Percentiles rank a stretch among this genome's conserved stretches.
phyloP scores from a whole-genome alignment of 2,329 filamentous ascomycete species.

The Ustulina deusta region DNA sequence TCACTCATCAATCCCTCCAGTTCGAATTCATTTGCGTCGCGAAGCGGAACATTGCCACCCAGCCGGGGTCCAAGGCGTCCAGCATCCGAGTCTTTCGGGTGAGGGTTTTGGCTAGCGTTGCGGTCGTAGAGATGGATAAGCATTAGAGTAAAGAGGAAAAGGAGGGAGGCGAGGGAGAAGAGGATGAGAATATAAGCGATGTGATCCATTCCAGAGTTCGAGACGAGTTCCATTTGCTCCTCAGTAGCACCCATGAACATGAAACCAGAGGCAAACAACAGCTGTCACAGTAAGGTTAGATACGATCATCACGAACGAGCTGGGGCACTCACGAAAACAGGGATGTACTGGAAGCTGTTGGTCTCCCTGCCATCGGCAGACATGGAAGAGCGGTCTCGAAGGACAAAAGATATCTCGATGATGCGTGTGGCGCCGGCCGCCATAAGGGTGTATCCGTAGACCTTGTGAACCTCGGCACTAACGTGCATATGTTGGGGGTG shows the following conservation, averaged over 20 bases:
- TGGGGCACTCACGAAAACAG: constrained; percentile 72
- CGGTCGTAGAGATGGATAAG: constrained; percentile 87
- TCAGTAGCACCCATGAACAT: constrained; percentile 98
- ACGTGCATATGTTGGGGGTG: constrained; percentile 87
- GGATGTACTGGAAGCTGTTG: constrained; percentile 77
- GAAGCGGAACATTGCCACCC: constrained; percentile 57
- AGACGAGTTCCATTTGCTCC: constrained; percentile 88
- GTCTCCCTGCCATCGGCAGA: constrained; percentile 75
- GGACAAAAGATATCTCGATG: constrained; percentile 89
- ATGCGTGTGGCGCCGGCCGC: constrained; percentile 84
- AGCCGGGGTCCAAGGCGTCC: constrained; percentile 55
- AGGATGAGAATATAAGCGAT: constrained; percentile 93
- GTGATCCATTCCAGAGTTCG: constrained; percentile 81
- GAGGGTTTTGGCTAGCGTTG: constrained; percentile 54
- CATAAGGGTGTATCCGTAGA: constrained; percentile 98
- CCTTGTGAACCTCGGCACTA: constrained; percentile 86
- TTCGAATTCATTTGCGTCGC: constrained; percentile 93
- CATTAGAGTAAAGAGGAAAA: constrained; percentile 92
- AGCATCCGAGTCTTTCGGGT: constrained; percentile 55
- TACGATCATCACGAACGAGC: neutral
- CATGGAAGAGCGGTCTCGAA: constrained; percentile 76
- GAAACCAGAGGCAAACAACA: constrained; percentile 92
- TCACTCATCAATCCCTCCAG: constrained; percentile 90
- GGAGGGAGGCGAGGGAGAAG: constrained; percentile 87
- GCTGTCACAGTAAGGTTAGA: constrained; percentile 60